These are phyloP conservation scores for Endotrypanum monterogeii DNA, from an alignment of 208 protist genomes.

Conservation along the genomic window DNA sequence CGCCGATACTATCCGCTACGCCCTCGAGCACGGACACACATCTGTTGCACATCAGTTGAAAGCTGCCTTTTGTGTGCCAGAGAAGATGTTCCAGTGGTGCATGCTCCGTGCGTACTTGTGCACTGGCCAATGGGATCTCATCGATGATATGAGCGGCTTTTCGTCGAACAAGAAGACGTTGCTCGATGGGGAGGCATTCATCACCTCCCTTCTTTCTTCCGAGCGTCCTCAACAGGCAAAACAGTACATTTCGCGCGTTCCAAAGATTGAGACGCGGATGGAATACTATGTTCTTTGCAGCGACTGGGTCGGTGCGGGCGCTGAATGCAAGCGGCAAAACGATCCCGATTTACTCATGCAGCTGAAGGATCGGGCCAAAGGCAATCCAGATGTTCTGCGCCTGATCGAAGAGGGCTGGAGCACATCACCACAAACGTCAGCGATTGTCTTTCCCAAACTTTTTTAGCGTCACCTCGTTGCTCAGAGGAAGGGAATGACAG, in stretches of 20 bases:
- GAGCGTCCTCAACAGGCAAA: slow-evolving; percentile 66
- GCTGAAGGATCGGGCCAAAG: slow-evolving; percentile 69
- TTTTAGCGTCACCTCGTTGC: slow-evolving; percentile 22
- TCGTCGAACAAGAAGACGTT: slow-evolving; percentile 41
- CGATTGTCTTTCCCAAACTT: slow-evolving; percentile 46
- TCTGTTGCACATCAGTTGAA: slow-evolving; percentile 56
- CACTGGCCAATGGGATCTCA: slow-evolving; percentile 68
- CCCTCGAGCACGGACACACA: slow-evolving; percentile 59
- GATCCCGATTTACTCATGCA: slow-evolving; percentile 64
- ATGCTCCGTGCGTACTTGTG: slow-evolving; percentile 64
- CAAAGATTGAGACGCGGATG: slow-evolving; percentile 70
- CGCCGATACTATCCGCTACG: slow-evolving; percentile 56
- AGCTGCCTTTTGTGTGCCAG: slow-evolving; percentile 59
- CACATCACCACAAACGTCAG: slow-evolving; percentile 38
- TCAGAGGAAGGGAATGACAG: neutral
- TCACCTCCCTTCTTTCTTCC: slow-evolving; percentile 55
- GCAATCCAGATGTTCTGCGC: slow-evolving; percentile 48
- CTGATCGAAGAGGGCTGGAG: slow-evolving; percentile 82
- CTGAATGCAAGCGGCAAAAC: slow-evolving; percentile 63
- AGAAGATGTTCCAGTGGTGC: slow-evolving; percentile 75
- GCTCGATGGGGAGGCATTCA: slow-evolving; percentile 54
- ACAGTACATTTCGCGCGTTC: slow-evolving; percentile 67
- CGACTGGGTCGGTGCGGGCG: slow-evolving; percentile 65
- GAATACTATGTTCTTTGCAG: slow-evolving; percentile 84
- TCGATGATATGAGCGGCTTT: slow-evolving; percentile 62